phyloP scores from a whole-genome alignment of 2,329 filamentous ascomycete genomes.

The Teratosphaeria viscida region DNA sequence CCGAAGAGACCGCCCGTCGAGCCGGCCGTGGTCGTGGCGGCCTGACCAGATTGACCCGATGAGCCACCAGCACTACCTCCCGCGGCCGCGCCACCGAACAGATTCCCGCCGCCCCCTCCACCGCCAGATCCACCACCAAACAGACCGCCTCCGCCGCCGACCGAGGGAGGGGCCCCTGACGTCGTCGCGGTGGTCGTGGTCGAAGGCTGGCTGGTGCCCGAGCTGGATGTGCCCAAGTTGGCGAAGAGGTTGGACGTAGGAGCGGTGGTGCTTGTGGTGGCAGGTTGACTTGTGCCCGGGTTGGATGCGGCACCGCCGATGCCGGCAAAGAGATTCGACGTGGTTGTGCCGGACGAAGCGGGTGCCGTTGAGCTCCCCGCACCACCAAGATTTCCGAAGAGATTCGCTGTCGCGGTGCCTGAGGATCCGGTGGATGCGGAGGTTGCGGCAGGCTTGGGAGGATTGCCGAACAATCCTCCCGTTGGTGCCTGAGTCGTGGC shows the following conservation, averaged over 20 bases:
- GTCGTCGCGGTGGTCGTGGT: conserved; percentile 5
- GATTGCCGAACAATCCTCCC: not conserved
- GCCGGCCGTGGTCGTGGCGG: not conserved
- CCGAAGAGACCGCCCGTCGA: conserved; percentile 7
- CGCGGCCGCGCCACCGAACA: not conserved
- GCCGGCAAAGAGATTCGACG: not conserved
- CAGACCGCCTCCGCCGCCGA: not conserved
- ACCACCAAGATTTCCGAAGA: not conserved
- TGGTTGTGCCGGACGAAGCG: not conserved
- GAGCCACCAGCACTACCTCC: not conserved
- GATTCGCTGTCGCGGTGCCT: not conserved
- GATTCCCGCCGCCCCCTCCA: not conserved
- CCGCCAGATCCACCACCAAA: not conserved
- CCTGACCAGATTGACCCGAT: not conserved
- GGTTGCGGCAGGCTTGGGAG: not conserved
- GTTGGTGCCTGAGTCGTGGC: not conserved
- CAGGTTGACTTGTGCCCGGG: conserved; percentile 1
- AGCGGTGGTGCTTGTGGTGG: conserved; percentile 4
- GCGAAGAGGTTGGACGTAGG: conserved; percentile 6
- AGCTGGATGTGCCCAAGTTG: conserved; percentile 1
- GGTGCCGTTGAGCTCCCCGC: not conserved
- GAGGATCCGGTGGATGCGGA: not conserved
- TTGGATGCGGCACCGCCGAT: not conserved
- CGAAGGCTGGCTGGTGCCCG: conserved; percentile 4
- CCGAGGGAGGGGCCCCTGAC: not conserved